Conservation (phyloP, 345 rosid genomes). For the Brassica carinata region DNA sequence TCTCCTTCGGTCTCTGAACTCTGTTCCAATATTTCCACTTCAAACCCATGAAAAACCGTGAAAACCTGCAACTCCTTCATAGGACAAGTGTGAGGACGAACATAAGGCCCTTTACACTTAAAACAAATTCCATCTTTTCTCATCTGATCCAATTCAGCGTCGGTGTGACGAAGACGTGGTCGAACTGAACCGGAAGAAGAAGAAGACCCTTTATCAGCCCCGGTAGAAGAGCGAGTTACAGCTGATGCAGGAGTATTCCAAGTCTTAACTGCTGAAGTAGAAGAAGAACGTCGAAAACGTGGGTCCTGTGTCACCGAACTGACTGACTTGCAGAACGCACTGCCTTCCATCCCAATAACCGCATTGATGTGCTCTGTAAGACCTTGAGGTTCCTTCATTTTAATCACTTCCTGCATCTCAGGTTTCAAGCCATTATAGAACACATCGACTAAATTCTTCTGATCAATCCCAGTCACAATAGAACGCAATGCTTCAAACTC, state of each 20-base stretch:
- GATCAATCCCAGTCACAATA: background rate
- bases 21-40: background rate
- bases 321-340: background rate
- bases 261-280: too few species aligned
- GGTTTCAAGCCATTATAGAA: background rate
- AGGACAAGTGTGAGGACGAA: background rate
- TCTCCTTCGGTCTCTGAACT: too few species aligned
- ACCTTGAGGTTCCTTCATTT: background rate
- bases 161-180: background rate
- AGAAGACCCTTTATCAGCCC: too few species aligned
- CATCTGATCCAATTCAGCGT: background rate
- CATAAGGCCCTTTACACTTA: background rate
- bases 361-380: background rate
- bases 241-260: too few species aligned
- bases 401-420: background rate
- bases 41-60: background rate
- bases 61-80: background rate
- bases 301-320: too few species aligned
- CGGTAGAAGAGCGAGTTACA: too few species aligned
- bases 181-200: too few species aligned
- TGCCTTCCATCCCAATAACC: background rate
- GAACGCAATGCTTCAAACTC: background rate
- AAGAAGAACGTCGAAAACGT: too few species aligned
- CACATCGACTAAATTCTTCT: background rate
- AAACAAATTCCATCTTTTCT: background rate